Conservation (phyloP, 495 filamentous ascomycete genomes). For the Ascobolus immersus region DNA sequence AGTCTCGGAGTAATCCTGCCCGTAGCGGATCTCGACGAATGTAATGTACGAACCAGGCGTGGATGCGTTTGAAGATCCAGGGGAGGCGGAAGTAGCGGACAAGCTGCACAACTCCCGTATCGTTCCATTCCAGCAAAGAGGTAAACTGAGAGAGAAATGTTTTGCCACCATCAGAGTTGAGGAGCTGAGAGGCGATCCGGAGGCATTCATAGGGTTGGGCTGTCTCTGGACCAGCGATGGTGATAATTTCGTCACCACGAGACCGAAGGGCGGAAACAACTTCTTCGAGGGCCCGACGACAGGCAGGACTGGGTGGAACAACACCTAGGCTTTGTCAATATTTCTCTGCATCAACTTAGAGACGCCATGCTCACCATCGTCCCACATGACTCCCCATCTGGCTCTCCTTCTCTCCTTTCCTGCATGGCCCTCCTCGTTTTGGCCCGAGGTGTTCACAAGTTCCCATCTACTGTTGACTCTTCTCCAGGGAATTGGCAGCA, state of each 20-base stretch:
- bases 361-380: conserved; percentile 49
- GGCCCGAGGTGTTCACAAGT: too few relatives aligned
- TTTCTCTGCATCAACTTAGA: too few relatives aligned
- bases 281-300: conserved; percentile 45
- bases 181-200: conserved; percentile 52
- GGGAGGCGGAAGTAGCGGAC: conserved; percentile 46
- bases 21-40: conserved; percentile 47
- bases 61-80: conserved; percentile 51
- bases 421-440: too few relatives aligned
- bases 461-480: too few relatives aligned
- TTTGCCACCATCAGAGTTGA: conserved; percentile 66
- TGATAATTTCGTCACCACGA: conserved; percentile 51
- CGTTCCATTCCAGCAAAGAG: conserved; percentile 60
- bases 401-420: conserved; percentile 34
- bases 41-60: conserved; percentile 73
- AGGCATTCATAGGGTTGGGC: conserved; percentile 45
- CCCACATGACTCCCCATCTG: conserved; percentile 50
- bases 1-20: conserved; percentile 48
- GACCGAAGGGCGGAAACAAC: conserved; percentile 39
- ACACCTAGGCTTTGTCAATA: too few relatives aligned
- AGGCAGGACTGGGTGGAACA: conserved; percentile 68
- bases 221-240: conserved; percentile 31
- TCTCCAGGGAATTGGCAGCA: conserved; percentile 68
- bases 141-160: conserved; percentile 34
- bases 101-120: conserved; percentile 54